phyloP scores from a whole-genome alignment of 1,284 basidiomycete genomes.

The Malassezia nana region DNA sequence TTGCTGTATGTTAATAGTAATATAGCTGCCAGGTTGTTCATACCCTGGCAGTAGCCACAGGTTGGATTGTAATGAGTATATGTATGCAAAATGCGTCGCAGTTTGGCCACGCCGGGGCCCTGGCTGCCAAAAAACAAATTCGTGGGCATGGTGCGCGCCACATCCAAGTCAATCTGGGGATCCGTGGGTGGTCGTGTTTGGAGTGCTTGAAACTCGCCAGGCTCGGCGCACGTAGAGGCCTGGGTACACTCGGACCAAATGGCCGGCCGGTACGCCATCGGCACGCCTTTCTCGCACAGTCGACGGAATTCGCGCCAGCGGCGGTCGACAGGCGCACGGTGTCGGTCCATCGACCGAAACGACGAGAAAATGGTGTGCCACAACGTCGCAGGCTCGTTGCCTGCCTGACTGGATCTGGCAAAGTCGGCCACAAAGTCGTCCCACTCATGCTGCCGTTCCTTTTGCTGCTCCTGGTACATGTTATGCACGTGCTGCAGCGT shows the following conservation, averaged over 20 bases:
- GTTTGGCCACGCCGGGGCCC: conserved; percentile 81
- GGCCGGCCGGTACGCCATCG: conserved; percentile 73
- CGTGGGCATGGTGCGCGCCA: conserved; percentile 65
- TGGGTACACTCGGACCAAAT: conserved; percentile 82
- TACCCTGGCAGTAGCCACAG: conserved; percentile 54
- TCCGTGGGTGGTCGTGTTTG: conserved; percentile 54
- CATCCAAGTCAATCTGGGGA: conserved; percentile 89
- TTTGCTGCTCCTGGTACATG: conserved; percentile 75
- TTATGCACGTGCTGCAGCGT: conserved; percentile 71
- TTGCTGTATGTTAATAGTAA: conserved; percentile 81
- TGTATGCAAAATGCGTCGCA: conserved; percentile 75
- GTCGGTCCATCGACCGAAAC: conserved; percentile 51
- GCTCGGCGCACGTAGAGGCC: conserved; percentile 78
- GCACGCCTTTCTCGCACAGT: conserved; percentile 73
- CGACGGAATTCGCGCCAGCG: conserved; percentile 66
- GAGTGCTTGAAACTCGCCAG: conserved; percentile 79
- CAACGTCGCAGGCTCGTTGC: conserved; percentile 25
- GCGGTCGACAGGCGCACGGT: conserved; percentile 56
- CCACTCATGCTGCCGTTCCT: conserved; percentile 68
- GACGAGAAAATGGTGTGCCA: conserved; percentile 50
- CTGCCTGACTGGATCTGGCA: conserved; percentile 18
- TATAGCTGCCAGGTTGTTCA: conserved; percentile 90
- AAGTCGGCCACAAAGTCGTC: conserved; percentile 64
- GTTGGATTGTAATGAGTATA: conserved; percentile 63
- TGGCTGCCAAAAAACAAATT: conserved; percentile 95